Conservation (phyloP, 257 asterid species). For the Datura wrightii region DNA sequence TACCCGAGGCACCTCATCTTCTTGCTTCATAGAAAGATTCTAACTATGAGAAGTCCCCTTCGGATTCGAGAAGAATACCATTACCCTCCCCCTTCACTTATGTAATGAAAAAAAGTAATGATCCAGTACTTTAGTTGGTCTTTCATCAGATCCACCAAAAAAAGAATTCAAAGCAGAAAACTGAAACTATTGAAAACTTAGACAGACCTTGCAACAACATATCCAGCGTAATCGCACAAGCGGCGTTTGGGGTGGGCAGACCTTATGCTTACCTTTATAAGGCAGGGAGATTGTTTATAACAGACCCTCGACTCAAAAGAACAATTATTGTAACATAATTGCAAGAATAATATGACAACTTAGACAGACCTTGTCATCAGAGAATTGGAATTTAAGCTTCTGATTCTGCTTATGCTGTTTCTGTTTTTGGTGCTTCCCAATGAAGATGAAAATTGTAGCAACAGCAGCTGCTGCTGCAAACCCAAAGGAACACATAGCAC, state of each 20-base stretch:
- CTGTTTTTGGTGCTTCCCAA: conserved; percentile 47
- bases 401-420: conserved; percentile 45
- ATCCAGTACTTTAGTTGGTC: neutral
- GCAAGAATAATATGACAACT: neutral
- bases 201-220: neutral
- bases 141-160: neutral
- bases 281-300: neutral
- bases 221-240: too few relatives aligned
- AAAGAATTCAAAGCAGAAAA: neutral
- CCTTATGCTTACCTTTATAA: neutral
- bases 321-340: neutral
- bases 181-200: neutral
- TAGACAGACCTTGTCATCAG: conserved; percentile 57
- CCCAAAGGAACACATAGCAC: conserved; percentile 79
- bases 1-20: neutral
- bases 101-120: neutral
- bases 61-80: neutral
- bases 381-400: conserved; percentile 61
- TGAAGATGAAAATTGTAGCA: conserved; percentile 61
- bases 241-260: too few relatives aligned
- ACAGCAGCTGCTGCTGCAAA: conserved; percentile 74
- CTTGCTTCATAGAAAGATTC: neutral
- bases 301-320: neutral
- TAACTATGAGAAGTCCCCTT: neutral
- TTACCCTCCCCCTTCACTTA: neutral